Evolutionary conservation across 1,284 basidiomycete species (phyloP).

Genomic region (Ustilago trichophora): DNA sequence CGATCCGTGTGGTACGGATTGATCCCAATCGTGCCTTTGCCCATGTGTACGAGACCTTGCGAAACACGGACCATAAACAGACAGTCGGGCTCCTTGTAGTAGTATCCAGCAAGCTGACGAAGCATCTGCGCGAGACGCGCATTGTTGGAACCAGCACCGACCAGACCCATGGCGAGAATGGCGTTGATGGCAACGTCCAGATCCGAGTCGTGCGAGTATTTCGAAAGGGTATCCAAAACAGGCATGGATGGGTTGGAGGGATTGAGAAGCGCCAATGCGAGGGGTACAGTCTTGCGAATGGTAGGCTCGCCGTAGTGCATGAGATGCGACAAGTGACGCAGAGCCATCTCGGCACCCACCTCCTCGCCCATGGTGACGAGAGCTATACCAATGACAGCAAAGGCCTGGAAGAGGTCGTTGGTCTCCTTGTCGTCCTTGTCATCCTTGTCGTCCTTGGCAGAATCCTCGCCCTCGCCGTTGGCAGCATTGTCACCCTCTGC

Average conservation of each 20-base stretch:
- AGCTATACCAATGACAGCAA: conserved; percentile 92
- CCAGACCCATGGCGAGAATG: conserved; percentile 98
- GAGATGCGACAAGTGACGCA: conserved; percentile 64
- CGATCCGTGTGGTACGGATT: conserved; percentile 97
- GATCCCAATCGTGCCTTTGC: conserved; percentile 97
- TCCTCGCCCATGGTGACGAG: conserved; percentile 98
- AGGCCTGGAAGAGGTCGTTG: conserved; percentile 88
- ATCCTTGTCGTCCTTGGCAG: conserved; percentile 39
- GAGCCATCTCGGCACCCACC: conserved; percentile 87
- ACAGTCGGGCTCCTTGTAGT: conserved; percentile 95
- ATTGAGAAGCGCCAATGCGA: conserved; percentile 92
- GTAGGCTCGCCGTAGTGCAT: conserved; percentile 98
- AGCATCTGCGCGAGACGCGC: conserved; percentile 97
- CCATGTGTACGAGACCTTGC: conserved; percentile 97
- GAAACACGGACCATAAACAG: conserved; percentile 96
- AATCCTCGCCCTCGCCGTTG: conserved; percentile 32
- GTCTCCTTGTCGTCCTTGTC: conserved; percentile 70
- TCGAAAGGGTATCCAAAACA: conserved; percentile 97
- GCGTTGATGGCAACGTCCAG: conserved; percentile 94
- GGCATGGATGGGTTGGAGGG: conserved; percentile 95
- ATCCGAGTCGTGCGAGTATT: conserved; percentile 99
- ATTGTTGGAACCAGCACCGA: conserved; percentile 98
- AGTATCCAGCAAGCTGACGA: conserved; percentile 93
- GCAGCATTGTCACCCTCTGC: conserved; percentile 47
- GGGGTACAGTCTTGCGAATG: conserved; percentile 91